A percentile compares a stretch with the other conserved stretches of the same genome.
Evolutionary conservation across 257 asterid genomes (phyloP).

Genomic region (Salvia rosmarinus): DNA sequence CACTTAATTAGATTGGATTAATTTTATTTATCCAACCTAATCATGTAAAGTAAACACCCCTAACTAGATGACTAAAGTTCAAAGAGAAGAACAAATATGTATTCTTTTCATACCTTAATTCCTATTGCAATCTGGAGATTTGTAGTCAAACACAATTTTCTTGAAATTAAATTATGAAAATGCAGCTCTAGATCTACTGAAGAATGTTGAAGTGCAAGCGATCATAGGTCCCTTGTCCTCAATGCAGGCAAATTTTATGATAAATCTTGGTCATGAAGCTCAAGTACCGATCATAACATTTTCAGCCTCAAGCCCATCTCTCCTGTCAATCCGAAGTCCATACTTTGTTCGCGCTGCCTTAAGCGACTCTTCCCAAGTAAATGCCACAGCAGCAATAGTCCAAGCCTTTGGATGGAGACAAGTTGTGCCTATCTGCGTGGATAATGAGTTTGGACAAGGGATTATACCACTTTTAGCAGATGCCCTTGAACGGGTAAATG

Average conservation of each 20-base stretch:
- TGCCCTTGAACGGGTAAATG: constrained; percentile 40
- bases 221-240: constrained; percentile 52
- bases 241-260: constrained; percentile 46
- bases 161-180: neutral
- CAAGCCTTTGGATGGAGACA: constrained; percentile 49
- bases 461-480: constrained; percentile 41
- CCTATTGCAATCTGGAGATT: too few species aligned
- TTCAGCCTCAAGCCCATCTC: constrained; percentile 57
- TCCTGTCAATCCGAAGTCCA: constrained; percentile 35
- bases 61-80: too few species aligned
- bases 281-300: constrained; percentile 51
- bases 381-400: constrained; percentile 39
- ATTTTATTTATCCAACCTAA: too few species aligned
- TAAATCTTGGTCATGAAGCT: constrained; percentile 42
- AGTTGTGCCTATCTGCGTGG: constrained; percentile 38
- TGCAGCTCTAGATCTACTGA: constrained; percentile 49
- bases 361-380: constrained; percentile 43
- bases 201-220: constrained; percentile 50
- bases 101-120: too few species aligned
- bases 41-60: too few species aligned
- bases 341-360: constrained; percentile 44
- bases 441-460: constrained; percentile 47
- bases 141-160: neutral
- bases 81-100: too few species aligned
- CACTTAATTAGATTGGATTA: too few species aligned